phyloP scores from a whole-genome alignment of 257 asterid species.

The Jasminum sambac region DNA sequence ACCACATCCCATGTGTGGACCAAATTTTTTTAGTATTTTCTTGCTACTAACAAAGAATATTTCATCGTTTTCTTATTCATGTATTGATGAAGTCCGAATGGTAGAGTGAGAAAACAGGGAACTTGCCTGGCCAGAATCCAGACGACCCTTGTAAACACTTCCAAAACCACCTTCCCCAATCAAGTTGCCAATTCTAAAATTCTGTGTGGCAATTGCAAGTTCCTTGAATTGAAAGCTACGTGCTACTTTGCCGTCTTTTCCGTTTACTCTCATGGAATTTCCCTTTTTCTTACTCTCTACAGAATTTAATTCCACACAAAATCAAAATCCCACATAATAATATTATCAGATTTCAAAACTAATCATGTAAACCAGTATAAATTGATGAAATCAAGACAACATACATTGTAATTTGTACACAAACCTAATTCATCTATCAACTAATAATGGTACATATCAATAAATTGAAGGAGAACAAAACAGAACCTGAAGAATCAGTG shows the following conservation, averaged over 20 bases:
- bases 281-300: constrained; percentile 29
- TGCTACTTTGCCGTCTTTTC: constrained; percentile 32
- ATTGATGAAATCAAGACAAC: neutral
- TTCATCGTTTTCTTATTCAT: neutral
- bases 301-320: neutral
- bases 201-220: constrained; percentile 46
- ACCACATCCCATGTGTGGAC: neutral
- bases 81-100: neutral
- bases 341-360: neutral
- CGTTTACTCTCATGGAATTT: constrained; percentile 15
- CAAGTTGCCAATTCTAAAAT: constrained; percentile 43
- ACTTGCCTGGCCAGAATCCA: constrained; percentile 44
- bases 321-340: neutral
- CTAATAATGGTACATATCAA: neutral
- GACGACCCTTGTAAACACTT: constrained; percentile 50
- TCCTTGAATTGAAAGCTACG: constrained; percentile 46
- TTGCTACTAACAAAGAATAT: neutral
- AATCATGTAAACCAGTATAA: constrained; percentile 26
- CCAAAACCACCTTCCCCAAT: constrained; percentile 64
- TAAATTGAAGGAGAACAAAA: neutral
- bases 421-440: neutral
- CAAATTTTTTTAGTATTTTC: neutral
- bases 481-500: constrained; percentile 45
- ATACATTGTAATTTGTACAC: neutral
- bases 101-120: constrained; percentile 6